A percentile compares a stretch with the other conserved stretches of the same genome.
phyloP scores from a whole-genome alignment of 441 rosid species.

The Gossypium schwendimanii region DNA sequence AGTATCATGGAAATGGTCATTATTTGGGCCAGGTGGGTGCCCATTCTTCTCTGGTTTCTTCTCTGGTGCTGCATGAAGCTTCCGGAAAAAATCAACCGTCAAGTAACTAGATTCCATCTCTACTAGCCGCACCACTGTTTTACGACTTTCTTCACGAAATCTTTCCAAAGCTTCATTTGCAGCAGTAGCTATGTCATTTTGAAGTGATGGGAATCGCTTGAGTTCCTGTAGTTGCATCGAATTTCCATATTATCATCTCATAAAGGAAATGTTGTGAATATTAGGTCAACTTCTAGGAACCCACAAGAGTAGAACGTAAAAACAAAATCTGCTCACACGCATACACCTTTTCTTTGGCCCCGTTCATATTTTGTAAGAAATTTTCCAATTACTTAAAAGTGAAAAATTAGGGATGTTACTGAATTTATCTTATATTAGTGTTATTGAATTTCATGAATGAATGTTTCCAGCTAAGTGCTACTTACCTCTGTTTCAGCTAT shows the following conservation, averaged over 20 bases:
- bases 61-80: slow-evolving; percentile 78
- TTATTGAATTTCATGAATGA: background rate
- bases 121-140: slow-evolving; percentile 75
- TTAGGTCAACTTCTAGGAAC: background rate
- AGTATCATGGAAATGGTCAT: slow-evolving; percentile 62
- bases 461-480: slow-evolving; percentile 12
- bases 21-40: slow-evolving; percentile 46
- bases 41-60: slow-evolving; percentile 49
- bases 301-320: background rate
- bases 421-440: background rate
- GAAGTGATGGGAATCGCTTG: slow-evolving; percentile 87
- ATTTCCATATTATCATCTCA: background rate
- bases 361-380: background rate
- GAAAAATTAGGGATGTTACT: background rate
- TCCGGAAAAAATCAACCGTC: slow-evolving; percentile 94
- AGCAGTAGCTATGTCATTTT: slow-evolving; percentile 84
- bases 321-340: background rate
- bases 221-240: slow-evolving; percentile 53
- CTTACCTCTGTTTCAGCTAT: slow-evolving; percentile 85
- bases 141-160: slow-evolving; percentile 90
- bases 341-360: background rate
- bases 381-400: background rate
- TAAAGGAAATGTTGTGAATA: background rate
- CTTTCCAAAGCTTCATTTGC: slow-evolving; percentile 88
- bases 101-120: slow-evolving; percentile 98